Base-by-base conservation (phyloP, 148 eudicot genomes). In the Rhododendron vialii region DNA sequence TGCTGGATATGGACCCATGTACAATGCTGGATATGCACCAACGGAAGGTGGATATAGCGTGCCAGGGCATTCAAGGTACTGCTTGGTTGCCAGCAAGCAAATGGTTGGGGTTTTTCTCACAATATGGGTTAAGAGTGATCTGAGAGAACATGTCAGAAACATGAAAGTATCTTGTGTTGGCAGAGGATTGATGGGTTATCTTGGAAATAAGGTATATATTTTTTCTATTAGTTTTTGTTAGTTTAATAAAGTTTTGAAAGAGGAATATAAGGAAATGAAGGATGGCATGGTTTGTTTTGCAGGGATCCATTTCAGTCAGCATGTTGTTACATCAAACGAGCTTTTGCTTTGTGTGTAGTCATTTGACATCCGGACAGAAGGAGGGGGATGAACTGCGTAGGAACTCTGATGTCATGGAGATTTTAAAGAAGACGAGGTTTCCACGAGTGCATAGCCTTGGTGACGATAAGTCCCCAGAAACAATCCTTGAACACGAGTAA, bases 301-400 rank as follows among this genome's bases (percentile, higher is more conserved):
- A 96, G 99, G 99, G 99, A 79, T 96, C 99, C 82, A 94, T 96
- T 87, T 93, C 99, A 9, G 94, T 96, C 55, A 96, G 99, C 88
- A 94, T 96, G 99, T 77, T 92, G 87, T 84, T 96, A 87, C 98
- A 95, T 85, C 95, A 96, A 82, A 96, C 99, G 33, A 96, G 99
- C 88, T 96, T 96, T 86, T 96, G 99, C 91, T 96, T 96, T 77
- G 98, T 96, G 38, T 96, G 99, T 86, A 94, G 92, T 81, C 99
- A 96, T 90, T 92, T 96, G 85, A 95, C 98, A 30, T 96, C 99
- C 0, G 99, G 99, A 73, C 94, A 95, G 91, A 96, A 94, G 89
- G 98, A 95, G 84, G 98, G 99, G 17, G 98, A 96, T 86, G 99
- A 96, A 84, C 88, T 95, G 17, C 93, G 98, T 17, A 92, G 99